Percentiles rank a stretch among this genome's conserved stretches.
These are phyloP conservation scores for Cytospora piceicola DNA, from an alignment of 2,329 filamentous ascomycete genomes.

Conservation along the genomic window DNA sequence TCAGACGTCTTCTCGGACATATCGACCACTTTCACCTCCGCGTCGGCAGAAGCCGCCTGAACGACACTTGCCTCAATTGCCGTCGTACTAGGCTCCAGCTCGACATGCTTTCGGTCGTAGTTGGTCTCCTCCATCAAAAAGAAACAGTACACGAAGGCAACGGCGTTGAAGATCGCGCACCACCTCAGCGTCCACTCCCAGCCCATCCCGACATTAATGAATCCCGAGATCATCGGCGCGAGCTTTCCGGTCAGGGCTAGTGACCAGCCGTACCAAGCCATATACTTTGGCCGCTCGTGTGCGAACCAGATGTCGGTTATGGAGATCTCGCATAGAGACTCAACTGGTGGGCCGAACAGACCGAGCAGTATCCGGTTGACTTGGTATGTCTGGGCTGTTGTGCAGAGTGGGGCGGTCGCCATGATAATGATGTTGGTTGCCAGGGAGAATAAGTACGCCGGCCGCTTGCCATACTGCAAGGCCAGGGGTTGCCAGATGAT, in stretches of 20 bases:
- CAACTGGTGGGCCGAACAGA: slow-evolving; percentile 38
- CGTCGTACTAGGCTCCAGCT: not conserved
- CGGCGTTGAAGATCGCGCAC: slow-evolving; percentile 38
- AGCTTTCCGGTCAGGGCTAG: slow-evolving; percentile 37
- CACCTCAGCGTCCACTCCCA: slow-evolving; percentile 40
- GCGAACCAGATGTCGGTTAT: slow-evolving; percentile 38
- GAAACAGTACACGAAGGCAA: slow-evolving; percentile 45
- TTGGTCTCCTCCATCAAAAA: slow-evolving; percentile 60
- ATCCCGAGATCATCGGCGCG: slow-evolving; percentile 41
- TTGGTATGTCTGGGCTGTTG: slow-evolving; percentile 35
- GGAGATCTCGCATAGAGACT: slow-evolving; percentile 39
- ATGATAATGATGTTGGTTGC: slow-evolving; percentile 37
- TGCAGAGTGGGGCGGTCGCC: slow-evolving; percentile 37
- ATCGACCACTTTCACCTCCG: not conserved
- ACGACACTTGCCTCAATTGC: not conserved
- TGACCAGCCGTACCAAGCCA: slow-evolving; percentile 37
- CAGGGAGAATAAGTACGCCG: slow-evolving; percentile 39
- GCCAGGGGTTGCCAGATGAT: slow-evolving; percentile 41
- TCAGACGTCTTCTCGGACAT: slow-evolving; percentile 2
- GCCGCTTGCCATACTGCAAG: slow-evolving; percentile 39
- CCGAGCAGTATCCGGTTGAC: slow-evolving; percentile 38
- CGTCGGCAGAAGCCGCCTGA: not conserved
- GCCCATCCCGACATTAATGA: slow-evolving; percentile 39
- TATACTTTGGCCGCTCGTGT: slow-evolving; percentile 37
- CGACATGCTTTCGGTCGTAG: slow-evolving; percentile 41